phyloP scores from a whole-genome alignment of 2,329 filamentous ascomycete species.

The Neofusicoccum umdonicola region DNA sequence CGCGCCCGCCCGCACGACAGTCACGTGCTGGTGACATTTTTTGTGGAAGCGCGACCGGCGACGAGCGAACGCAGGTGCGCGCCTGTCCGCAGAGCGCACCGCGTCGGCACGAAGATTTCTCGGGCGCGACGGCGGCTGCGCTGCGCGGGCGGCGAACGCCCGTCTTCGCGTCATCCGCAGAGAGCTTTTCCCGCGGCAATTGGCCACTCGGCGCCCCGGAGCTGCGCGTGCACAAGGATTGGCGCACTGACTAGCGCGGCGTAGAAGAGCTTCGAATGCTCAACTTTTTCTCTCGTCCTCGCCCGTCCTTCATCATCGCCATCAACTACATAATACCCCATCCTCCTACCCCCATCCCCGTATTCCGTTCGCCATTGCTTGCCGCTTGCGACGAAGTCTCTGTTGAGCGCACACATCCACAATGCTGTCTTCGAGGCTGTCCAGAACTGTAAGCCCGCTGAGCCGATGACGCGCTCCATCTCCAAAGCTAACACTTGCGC shows the following conservation, averaged over 20 bases:
- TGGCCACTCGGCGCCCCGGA: constrained; percentile 12
- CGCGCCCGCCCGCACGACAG: not conserved
- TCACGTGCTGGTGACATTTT: not conserved
- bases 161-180: not conserved
- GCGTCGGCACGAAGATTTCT: constrained; percentile 9
- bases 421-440: constrained; percentile 44
- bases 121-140: not conserved
- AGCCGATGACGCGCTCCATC: constrained; percentile 4
- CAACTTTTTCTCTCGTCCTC: constrained; percentile 27
- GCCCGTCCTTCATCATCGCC: constrained; percentile 26
- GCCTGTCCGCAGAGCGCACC: not conserved
- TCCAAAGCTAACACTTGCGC: constrained; percentile 4
- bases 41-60: not conserved
- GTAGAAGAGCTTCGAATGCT: constrained; percentile 20
- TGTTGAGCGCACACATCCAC: constrained; percentile 25
- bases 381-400: constrained; percentile 26
- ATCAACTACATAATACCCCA: constrained; percentile 26
- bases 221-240: not conserved
- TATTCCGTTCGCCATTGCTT: constrained; percentile 29
- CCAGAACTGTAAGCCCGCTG: constrained; percentile 37
- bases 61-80: not conserved
- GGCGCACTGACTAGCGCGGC: constrained; percentile 8
- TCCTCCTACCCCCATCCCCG: constrained; percentile 19
- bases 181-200: constrained; percentile 7
- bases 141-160: not conserved